Conservation (phyloP, 2,329 filamentous ascomycete genomes). For the Tolypocladium sp. region DNA sequence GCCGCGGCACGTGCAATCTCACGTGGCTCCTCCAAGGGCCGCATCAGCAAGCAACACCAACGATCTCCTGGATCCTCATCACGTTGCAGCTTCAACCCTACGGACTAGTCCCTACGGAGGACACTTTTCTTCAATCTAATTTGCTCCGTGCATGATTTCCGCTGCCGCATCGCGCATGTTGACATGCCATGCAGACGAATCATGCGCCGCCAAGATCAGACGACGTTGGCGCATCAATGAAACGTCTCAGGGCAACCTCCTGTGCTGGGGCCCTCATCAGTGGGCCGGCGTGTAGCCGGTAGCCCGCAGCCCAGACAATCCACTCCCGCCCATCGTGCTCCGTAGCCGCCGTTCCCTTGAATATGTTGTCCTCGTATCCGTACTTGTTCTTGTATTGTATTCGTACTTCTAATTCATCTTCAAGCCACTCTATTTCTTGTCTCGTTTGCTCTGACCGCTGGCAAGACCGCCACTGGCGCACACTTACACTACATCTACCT, state of each 20-base stretch:
- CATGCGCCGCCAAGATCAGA: background rate
- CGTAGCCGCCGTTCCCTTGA: background rate
- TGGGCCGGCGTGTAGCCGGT: background rate
- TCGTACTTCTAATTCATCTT: background rate
- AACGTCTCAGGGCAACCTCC: conserved; percentile 9
- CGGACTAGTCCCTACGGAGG: background rate
- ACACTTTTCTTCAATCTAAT: too few species aligned
- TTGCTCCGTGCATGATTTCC: background rate
- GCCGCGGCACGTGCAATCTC: background rate
- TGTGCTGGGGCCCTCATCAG: background rate
- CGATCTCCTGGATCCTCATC: background rate
- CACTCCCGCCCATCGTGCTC: background rate
- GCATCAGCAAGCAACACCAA: background rate
- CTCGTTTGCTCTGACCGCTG: background rate
- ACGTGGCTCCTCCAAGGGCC: background rate
- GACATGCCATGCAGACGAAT: background rate
- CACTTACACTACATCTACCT: background rate
- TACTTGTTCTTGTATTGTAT: background rate
- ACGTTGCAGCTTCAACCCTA: background rate
- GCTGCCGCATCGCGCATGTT: background rate
- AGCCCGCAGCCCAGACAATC: background rate
- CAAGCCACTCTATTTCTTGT: background rate
- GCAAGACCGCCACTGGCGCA: background rate
- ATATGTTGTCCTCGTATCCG: background rate
- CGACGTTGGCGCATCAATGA: conserved; percentile 3